Base-by-base conservation (phyloP, 2,329 filamentous ascomycete species). In the Dendryphion nanum region DNA sequence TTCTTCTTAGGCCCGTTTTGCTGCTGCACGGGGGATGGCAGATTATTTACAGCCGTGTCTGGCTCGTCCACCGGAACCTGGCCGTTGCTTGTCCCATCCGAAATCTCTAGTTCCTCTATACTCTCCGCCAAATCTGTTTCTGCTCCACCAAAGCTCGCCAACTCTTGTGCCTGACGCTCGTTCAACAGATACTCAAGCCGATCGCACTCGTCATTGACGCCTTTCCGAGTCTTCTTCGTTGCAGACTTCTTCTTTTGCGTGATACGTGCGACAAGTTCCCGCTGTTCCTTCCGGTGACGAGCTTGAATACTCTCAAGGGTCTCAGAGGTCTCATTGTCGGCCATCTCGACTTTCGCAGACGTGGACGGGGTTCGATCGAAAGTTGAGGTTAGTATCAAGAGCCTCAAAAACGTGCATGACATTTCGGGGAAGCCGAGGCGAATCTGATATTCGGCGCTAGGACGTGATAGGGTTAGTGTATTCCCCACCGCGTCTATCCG, bases 201-300 rank as follows among this genome's bases (percentile, higher is more conserved):
- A 15, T 78, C 78, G 58, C 80, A 83, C 55, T 83, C 80, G 48
- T 83, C 79, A 46, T 81, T 82, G 28, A 76, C 68, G 23, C 68
- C 69, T 48, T 75, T 82, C 34, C 80, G 74, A 6, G 79, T 82
- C 66, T 82, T 83, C 70, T 97, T 98, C 32, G 85, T 94, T 13
- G 93, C 90, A 52, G 86, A 85, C 74, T 96, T 97, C 76, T 96
- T 98, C 77, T 96, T 97, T 69, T 85, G 89, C 4, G 88, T 96
- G 58, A 94, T 82, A 42, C 85, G 83, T 35, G 81, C 78, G 64
- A 95, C 87, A 18, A 98, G 76, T 44, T 97, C 91, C 53, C 83
- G 84, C 64, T 86, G 82, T 69, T 98, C 91, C 67, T 88, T 93
- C 55, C 88, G 83, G 64, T 98, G 93, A 32, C 83, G 85, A 24